Evolutionary conservation across 805 yeast genomes (phyloP), one percentile per base, ranked within the genome.

Genomic region (Cyberlindnera mississippiensis): DNA sequence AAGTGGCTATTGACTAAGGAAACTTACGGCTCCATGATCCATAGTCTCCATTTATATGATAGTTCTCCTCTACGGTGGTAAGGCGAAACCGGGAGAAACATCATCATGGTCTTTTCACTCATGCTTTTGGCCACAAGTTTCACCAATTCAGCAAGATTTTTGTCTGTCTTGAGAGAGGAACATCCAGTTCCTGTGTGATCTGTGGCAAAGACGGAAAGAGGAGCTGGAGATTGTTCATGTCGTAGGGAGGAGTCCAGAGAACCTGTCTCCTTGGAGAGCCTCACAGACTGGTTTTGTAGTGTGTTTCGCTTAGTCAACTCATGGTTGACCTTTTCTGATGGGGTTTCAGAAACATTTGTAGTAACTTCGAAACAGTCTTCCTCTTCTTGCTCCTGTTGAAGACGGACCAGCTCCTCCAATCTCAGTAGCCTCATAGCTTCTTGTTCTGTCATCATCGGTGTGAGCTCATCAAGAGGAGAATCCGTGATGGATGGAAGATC

Each of bases 281-380:
- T n/a, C 18, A 37, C n/a, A 9, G 36, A 30, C 28, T 30, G 28
- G 28, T 33, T 33, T 27, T 7, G 10, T n/a, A 26, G 12, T 5
- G 41, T 37, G 28, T 37, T 37, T 9, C 10, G n/a, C n/a, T 17
- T 16, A 11, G 41, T 37, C 5, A 32, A 22, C 17, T 24, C 34
- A 8, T 13, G n/a, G 14, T 14, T 31, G 26, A 18, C 11, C 27
- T 17, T 37, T 20, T 37, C 41, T 10, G 41, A 37, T 13, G 41
- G 36, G 5, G 41, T 37, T 19, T 37, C 41, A 24, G 41, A 29
- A 9, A 18, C 19, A 6, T 11, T 15, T 5, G 11, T 29, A n/a
- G n/a, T n/a, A n/a, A n/a, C n/a, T n/a, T n/a, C n/a, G 29, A 13
- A 11, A 27, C 29, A 10, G 12, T 27, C 29, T 6, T 27, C 29